Evolutionary conservation across 176 grass and related monocot genomes (phyloP), one percentile per base, ranked within the genome.

Genomic region (Chloris gayana): DNA sequence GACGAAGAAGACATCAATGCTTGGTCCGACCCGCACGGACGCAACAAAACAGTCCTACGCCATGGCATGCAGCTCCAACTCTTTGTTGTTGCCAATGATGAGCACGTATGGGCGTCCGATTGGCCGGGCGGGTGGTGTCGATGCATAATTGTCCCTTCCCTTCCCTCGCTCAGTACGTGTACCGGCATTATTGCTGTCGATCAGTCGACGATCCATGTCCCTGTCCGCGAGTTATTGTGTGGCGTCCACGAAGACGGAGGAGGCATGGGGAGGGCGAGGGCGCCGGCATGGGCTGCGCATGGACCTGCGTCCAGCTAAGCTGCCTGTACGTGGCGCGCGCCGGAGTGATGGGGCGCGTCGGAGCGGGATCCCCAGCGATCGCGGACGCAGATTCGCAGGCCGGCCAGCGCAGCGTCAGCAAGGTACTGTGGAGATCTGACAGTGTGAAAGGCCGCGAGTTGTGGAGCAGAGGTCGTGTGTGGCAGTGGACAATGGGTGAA

Each of bases 1-100:
- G n/a, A n/a, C n/a, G n/a, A 75, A 14, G 67, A 34, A 14, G 67
- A 34, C 8, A 44, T 69, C 4, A 67, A 67, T 65, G 77, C 64
- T 63, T 67, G n/a, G n/a, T n/a, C n/a, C 30, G 39, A 79, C 67
- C 87, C 87, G 82, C 76, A 81, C 77, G 87, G 87, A 49, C 77
- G 50, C 77, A 41, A 9, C 39, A n/a, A 19, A 56, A 25, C 51
- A 65, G 80, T 64, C 34, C 81, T 32, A 33, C 1, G 18, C 37
- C 82, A 27, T 32, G 7, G 61, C 82, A 19, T n/a, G 7, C 82
- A 27, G 29, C 38, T 44, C 41, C 11, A 44, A 12, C 41, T 44
- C 41, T 42, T n/a, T n/a, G n/a, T n/a, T 44, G 10, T 44, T 44
- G 41, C 77, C 63, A 87, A 83, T 78, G 54, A 83, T 86, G 14